Evolutionary conservation across 1,139 yeast genomes (phyloP).

Genomic region (Trichomonascaceae sp.): DNA sequence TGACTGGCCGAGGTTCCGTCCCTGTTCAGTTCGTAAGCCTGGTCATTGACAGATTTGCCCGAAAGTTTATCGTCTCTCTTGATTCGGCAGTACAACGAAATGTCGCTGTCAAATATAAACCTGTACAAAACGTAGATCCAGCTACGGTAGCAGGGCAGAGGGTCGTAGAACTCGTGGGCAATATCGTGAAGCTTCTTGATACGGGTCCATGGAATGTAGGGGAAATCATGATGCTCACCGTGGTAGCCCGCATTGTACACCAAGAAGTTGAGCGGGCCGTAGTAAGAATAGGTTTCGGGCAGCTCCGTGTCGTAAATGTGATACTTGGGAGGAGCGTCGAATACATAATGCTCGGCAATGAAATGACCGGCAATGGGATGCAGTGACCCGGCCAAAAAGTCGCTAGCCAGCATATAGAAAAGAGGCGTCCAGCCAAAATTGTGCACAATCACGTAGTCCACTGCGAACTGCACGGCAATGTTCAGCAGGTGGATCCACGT

Average conservation of each 20-base stretch:
- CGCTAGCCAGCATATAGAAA: conserved; percentile 56
- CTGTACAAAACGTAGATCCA: conserved; percentile 71
- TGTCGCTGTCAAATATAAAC: conserved; percentile 55
- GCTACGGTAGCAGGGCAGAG: conserved; percentile 62
- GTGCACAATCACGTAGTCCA: conserved; percentile 44
- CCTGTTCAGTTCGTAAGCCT: too few relatives aligned
- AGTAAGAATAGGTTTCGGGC: conserved; percentile 84
- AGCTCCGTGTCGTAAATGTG: conserved; percentile 21
- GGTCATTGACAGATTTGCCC: too few relatives aligned
- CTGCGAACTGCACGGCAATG: conserved; percentile 43
- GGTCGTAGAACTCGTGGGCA: conserved; percentile 73
- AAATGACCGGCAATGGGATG: conserved; percentile 95
- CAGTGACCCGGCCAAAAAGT: conserved; percentile 80
- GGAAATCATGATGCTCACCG: conserved; percentile 92
- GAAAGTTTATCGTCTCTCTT: conserved; percentile 38
- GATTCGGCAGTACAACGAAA: conserved; percentile 69
- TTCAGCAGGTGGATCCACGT: conserved; percentile 65
- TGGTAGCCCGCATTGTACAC: conserved; percentile 94
- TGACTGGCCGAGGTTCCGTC: too few relatives aligned
- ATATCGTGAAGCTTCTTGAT: conserved; percentile 50
- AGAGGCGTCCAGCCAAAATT: conserved; percentile 54
- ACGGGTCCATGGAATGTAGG: conserved; percentile 82
- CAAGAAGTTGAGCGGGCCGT: conserved; percentile 60
- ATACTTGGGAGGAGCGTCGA: conserved; percentile 40
- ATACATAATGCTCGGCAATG: conserved; percentile 83